These are phyloP conservation scores for Bombardia bombarda DNA, from an alignment of 495 filamentous ascomycete genomes.

Conservation along the genomic window DNA sequence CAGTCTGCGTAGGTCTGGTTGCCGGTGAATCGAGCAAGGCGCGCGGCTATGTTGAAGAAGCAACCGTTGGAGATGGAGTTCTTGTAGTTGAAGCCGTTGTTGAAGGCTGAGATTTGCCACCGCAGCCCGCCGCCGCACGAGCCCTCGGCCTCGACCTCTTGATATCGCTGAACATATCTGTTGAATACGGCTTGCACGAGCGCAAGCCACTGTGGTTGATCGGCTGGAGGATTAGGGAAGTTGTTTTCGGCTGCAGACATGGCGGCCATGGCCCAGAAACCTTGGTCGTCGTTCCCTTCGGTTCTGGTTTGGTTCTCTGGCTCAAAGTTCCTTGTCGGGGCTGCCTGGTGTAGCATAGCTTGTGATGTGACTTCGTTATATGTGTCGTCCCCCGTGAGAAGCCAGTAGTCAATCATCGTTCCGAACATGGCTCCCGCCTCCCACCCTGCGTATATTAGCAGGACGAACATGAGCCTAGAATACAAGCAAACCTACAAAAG, in stretches of 20 bases:
- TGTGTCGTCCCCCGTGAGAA: conserved; percentile 63
- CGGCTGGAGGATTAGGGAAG: conserved; percentile 56
- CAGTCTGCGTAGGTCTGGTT: conserved; percentile 70
- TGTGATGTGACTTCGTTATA: conserved; percentile 65
- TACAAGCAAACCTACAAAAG: conserved; percentile 41
- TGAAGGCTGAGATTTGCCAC: conserved; percentile 82
- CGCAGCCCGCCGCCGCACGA: conserved; percentile 70
- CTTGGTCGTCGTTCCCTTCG: conserved; percentile 78
- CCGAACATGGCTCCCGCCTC: conserved; percentile 72
- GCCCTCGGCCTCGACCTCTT: too few species aligned
- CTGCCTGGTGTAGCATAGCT: conserved; percentile 63
- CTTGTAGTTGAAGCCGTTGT: conserved; percentile 74
- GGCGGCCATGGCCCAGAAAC: conserved; percentile 76
- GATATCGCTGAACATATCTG: conserved; percentile 60
- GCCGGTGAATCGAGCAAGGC: conserved; percentile 64
- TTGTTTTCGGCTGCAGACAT: conserved; percentile 76
- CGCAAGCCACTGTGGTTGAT: conserved; percentile 67
- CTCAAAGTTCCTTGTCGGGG: conserved; percentile 63
- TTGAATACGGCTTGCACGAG: conserved; percentile 76
- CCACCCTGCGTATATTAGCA: conserved; percentile 45
- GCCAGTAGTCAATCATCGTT: conserved; percentile 75
- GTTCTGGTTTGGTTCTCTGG: conserved; percentile 72
- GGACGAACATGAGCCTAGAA: neutral
- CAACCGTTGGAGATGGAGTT: conserved; percentile 73
- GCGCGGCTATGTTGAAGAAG: conserved; percentile 75